Percentiles rank a stretch among this genome's conserved stretches.
phyloP scores from a whole-genome alignment of 495 filamentous ascomycete species.

The Tuber umbilicatum region DNA sequence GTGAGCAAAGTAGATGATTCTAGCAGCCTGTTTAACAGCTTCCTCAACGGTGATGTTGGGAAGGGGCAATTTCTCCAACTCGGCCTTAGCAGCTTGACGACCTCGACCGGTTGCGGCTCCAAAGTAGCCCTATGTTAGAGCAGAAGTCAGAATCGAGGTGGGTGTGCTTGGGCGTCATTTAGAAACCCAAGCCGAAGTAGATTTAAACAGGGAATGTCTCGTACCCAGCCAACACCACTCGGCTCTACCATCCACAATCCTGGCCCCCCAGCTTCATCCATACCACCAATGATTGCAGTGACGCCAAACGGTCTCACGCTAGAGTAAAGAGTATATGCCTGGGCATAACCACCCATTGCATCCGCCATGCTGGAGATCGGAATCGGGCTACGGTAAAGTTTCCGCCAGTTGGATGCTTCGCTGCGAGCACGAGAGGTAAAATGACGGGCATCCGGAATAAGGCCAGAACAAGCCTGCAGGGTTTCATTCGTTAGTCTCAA shows the following conservation, averaged over 20 bases:
- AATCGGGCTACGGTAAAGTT: conserved; percentile 84
- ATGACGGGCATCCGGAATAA: conserved; percentile 90
- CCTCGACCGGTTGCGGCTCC: conserved; percentile 96
- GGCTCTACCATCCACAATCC: conserved; percentile 98
- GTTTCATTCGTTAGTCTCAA: conserved; percentile 16
- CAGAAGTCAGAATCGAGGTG: neutral
- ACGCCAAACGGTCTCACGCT: conserved; percentile 94
- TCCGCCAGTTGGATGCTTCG: conserved; percentile 82
- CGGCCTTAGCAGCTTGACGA: conserved; percentile 89
- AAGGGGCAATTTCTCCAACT: conserved; percentile 96
- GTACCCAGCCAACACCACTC: conserved; percentile 87
- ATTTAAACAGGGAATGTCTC: conserved; percentile 16
- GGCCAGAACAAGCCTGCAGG: conserved; percentile 79
- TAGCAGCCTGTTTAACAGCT: conserved; percentile 90
- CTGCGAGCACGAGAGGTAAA: conserved; percentile 90
- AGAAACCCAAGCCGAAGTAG: neutral
- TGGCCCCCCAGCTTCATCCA: conserved; percentile 86
- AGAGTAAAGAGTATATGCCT: conserved; percentile 94
- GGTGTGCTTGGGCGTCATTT: neutral
- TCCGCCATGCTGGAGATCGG: conserved; percentile 75
- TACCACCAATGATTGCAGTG: conserved; percentile 87
- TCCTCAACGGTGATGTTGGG: conserved; percentile 69
- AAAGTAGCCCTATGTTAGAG: conserved; percentile 68
- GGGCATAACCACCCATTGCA: conserved; percentile 88
- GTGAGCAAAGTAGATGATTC: conserved; percentile 93